Evolutionary conservation across 1,139 yeast genomes (phyloP).

Genomic region (Geotrichum candidum): DNA sequence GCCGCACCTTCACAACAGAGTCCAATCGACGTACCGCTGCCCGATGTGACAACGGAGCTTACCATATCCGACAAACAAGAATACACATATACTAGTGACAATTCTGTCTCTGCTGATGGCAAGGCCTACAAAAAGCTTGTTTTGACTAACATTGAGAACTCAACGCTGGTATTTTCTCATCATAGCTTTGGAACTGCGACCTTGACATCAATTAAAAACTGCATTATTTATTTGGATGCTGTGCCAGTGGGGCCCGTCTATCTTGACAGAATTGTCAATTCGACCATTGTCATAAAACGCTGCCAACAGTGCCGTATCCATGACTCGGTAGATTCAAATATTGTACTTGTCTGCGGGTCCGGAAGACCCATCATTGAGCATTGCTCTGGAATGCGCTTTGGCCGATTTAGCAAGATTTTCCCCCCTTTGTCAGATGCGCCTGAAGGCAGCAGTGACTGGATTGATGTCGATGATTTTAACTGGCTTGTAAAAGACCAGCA

Average conservation of each 20-base stretch:
- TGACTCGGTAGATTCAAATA: constrained; percentile 4
- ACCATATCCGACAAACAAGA: neutral
- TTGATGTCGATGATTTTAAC: constrained; percentile 16
- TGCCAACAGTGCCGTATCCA: constrained; percentile 19
- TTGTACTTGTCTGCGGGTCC: constrained; percentile 11
- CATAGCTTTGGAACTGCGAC: constrained; percentile 8
- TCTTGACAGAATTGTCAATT: constrained; percentile 1
- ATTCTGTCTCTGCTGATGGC: neutral
- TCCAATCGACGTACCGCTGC: neutral
- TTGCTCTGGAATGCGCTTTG: constrained; percentile 12
- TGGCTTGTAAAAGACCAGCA: constrained; percentile 11
- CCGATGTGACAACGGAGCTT: neutral
- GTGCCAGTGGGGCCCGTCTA: constrained; percentile 16
- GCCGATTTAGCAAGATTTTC: constrained; percentile 1
- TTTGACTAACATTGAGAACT: neutral
- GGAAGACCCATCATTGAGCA: constrained; percentile 16
- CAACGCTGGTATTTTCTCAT: neutral
- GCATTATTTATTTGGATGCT: constrained; percentile 4
- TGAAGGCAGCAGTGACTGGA: constrained; percentile 2
- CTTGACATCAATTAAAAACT: constrained; percentile 1
- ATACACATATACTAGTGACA: neutral
- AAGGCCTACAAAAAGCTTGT: neutral
- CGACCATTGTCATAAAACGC: constrained; percentile 1
- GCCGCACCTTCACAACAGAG: neutral
- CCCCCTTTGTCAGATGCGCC: neutral